Evolutionary conservation across 2,329 filamentous ascomycete genomes (phyloP).

Genomic region (Xenosphaeropsis pyriputrescens): DNA sequence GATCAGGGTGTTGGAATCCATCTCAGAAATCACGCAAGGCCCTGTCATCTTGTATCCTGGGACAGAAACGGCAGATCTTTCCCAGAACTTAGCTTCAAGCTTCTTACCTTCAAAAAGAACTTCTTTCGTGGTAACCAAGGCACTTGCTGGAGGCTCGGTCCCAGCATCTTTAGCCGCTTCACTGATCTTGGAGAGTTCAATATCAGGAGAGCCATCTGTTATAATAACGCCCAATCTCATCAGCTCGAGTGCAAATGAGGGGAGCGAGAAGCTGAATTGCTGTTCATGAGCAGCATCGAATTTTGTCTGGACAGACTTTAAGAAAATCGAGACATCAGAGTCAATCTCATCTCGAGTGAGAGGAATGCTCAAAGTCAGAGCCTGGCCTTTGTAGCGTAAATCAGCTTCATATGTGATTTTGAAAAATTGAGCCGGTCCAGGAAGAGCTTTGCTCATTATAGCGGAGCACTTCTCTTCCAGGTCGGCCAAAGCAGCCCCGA

Average conservation of each 20-base stretch:
- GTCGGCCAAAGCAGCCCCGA: too few species aligned
- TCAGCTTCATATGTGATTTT: conserved; percentile 25
- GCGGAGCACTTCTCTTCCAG: too few species aligned
- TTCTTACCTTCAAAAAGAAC: conserved; percentile 25
- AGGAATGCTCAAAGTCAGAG: conserved; percentile 20
- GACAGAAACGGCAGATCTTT: conserved; percentile 24
- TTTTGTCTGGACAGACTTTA: conserved; percentile 19
- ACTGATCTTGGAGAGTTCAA: conserved; percentile 19
- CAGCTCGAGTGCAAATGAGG: conserved; percentile 27
- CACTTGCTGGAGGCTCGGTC: conserved; percentile 18
- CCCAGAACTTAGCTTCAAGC: conserved; percentile 26
- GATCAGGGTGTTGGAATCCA: conserved; percentile 35
- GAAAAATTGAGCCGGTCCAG: conserved; percentile 11
- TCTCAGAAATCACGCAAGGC: conserved; percentile 31
- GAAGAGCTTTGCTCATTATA: conserved; percentile 7
- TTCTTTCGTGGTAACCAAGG: conserved; percentile 21
- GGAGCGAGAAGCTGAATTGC: conserved; percentile 28
- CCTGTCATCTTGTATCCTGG: conserved; percentile 25
- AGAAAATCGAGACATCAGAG: conserved; percentile 15
- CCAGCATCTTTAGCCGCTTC: not conserved
- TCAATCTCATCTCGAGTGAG: conserved; percentile 20
- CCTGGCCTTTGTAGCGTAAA: conserved; percentile 31
- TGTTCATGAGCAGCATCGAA: conserved; percentile 27
- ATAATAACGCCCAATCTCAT: conserved; percentile 29
- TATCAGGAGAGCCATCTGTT: conserved; percentile 24